These are phyloP conservation scores for Skeletonema menzelii DNA, from an alignment of 108 stramenopile species.

Conservation along the genomic window DNA sequence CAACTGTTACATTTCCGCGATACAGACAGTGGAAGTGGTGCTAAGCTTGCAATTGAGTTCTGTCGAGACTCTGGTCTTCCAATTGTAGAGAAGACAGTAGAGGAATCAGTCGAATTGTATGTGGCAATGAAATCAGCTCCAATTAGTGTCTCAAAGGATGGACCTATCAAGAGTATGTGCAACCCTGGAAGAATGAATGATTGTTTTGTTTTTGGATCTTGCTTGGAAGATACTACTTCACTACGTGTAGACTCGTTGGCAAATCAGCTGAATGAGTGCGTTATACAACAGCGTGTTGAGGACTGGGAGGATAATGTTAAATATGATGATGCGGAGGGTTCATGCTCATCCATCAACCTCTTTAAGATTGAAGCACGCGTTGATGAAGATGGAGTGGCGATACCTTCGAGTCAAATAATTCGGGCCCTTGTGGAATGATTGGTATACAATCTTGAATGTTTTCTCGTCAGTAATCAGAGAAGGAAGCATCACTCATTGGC, in stretches of 20 bases:
- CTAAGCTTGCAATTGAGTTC: conserved; percentile 24
- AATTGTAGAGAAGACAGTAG: conserved; percentile 12
- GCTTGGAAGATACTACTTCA: conserved; percentile 10
- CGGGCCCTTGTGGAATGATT: conserved; percentile 24
- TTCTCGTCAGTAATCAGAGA: no score
- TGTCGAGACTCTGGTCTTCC: conserved; percentile 47
- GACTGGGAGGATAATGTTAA: conserved; percentile 16
- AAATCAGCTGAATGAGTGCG: neutral
- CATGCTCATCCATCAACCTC: neutral
- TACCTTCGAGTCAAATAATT: conserved; percentile 19
- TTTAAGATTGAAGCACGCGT: neutral
- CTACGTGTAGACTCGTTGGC: conserved; percentile 1
- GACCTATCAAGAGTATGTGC: conserved; percentile 29
- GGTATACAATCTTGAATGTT: neutral
- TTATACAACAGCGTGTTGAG: neutral
- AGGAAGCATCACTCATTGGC: no score
- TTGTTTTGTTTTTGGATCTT: conserved; percentile 40
- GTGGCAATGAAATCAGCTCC: conserved; percentile 49
- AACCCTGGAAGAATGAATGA: conserved; percentile 49
- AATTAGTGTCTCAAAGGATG: conserved; percentile 27
- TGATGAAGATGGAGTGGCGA: conserved; percentile 35
- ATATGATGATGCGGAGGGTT: conserved; percentile 1
- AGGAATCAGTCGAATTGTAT: neutral
- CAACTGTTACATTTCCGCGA: conserved; percentile 29
- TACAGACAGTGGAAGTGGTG: conserved; percentile 3